Conservation (phyloP, 495 filamentous ascomycete species). For the Penicilliopsis zonata region DNA sequence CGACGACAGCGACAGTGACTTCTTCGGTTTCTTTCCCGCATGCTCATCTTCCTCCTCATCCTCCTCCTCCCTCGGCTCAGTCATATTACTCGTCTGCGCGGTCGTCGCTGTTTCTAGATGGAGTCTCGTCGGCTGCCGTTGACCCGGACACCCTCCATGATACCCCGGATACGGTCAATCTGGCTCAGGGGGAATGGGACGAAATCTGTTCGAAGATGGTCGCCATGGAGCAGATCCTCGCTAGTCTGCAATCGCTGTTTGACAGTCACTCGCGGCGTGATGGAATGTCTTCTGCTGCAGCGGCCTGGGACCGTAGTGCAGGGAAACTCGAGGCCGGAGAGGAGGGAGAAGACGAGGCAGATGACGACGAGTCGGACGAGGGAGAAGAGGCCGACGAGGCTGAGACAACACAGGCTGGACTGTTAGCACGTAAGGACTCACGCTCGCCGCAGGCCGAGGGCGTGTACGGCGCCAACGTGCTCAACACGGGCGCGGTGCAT, state of each 20-base stretch:
- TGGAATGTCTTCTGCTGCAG: no score
- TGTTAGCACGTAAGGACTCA: no score
- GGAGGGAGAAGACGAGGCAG: no score
- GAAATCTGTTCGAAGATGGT: slow-evolving; percentile 33
- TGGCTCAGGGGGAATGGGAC: slow-evolving; percentile 33
- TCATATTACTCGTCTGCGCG: no score
- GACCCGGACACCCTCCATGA: slow-evolving; percentile 9
- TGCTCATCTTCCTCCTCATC: no score
- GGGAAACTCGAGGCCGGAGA: no score
- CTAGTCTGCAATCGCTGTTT: slow-evolving; percentile 25
- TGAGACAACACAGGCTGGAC: no score
- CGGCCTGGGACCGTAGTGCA: no score
- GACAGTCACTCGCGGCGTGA: slow-evolving; percentile 17
- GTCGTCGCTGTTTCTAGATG: no score
- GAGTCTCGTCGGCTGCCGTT: not conserved
- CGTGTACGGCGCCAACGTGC: slow-evolving; percentile 34
- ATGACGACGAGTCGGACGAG: slow-evolving; percentile 1
- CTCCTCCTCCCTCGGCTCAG: no score
- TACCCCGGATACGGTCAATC: slow-evolving; percentile 19
- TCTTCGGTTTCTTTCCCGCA: no score
- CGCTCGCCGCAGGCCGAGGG: slow-evolving; percentile 22
- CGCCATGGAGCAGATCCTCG: slow-evolving; percentile 32
- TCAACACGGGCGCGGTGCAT: slow-evolving; percentile 39
- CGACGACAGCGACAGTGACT: not conserved
- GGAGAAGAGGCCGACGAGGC: not conserved